Base-by-base conservation (phyloP, 176 grass and related monocot genomes). In the Eleusine coracana region DNA sequence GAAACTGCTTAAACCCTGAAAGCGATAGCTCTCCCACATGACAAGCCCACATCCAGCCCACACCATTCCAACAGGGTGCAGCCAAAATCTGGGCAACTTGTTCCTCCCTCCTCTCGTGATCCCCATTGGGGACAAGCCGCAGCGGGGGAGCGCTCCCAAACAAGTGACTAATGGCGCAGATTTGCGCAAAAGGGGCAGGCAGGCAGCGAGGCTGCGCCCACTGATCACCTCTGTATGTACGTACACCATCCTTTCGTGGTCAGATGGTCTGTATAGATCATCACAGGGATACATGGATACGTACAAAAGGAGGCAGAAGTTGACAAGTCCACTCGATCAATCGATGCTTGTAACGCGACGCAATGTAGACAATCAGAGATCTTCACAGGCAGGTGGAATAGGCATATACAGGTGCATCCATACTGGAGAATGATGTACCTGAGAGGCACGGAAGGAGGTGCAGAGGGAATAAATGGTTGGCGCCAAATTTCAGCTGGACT, bases 71-170 rank as follows among this genome's bases (percentile, higher is more conserved):
- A 3, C 4, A 29, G 90, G 27, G 76, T 49, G 52, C 71, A 9
- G 67, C 92, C 88, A 90, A 94, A 89, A 76, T 73, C 82, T 84
- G 89, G 68, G 89, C 80, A 85, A 76, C 67, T 92, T 89, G 80
- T 89, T 81, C 82, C 87, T 75, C 83, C 74, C 54, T 44, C 25
- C 66, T 87, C 92, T 76, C 91, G 92, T 94, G 92, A 94, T 85
- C 59, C 50, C 73, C 51, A 2, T 77, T 75, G 80, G 83, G 55
- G 70, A 79, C 84, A 86, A 82, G 48, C 54, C 23, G 45, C 83
- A 63, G 72, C 86, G 46, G 74, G 80, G 81, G 69, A 80, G 82
- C 83, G 58, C 82, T 92, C 78, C 76, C 27, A 82, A 80, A 74
- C 89, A 62, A 87, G 64, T 67, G 6, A 77, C 87, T 87, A 87